Base-by-base conservation (phyloP, 805 yeast genomes). In the Dipodascus albidus region DNA sequence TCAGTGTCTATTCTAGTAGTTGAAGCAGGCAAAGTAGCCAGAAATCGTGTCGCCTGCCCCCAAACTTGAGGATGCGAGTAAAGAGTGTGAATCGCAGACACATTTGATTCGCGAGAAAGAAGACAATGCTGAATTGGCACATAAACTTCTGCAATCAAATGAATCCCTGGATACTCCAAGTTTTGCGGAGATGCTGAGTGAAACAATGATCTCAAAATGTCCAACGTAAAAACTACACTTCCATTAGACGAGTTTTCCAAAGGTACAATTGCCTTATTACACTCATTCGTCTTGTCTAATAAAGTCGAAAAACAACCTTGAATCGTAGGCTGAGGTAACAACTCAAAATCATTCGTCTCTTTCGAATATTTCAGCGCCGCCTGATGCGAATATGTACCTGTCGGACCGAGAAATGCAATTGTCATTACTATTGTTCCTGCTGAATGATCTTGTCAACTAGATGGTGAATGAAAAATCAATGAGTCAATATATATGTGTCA, bases 21-120 rank as follows among this genome's bases (percentile, higher is more conserved):
- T 14, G 64, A 53, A 55, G 63, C 71, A 57, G 57, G 57, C 19
- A 71, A 63, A 49, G 59, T 51, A 31, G 57, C 51, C 47, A 85
- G 64, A 70, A 86, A 93, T 21, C 70, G 65, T 2, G 76, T 71
- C 50, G 87, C 83, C 65, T 91, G 99, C 8, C 96, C 95, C 99
- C 99, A 91, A 0, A 90, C 99, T 67, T 91, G 99, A 1, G 99
- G 97, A 68, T 91, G 99, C 2, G 96, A 86, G 69, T 86, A 87
- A 19, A 91, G 76, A 31, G 74, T 77, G 15, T 64, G 67, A 51
- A 89, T 76, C 14, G 74, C 65, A 1, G 65, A 58, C 2, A 83
- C 59, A 33, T 72, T 73, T 3, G 23, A 31, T 44, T 56, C 44
- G 6, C 4, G 6, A 2, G 82, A 68, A 56, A 82, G 71, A 41